These are phyloP conservation scores for Peronospora belbahrii DNA, from an alignment of 352 stramenopile genomes.

Conservation along the genomic window DNA sequence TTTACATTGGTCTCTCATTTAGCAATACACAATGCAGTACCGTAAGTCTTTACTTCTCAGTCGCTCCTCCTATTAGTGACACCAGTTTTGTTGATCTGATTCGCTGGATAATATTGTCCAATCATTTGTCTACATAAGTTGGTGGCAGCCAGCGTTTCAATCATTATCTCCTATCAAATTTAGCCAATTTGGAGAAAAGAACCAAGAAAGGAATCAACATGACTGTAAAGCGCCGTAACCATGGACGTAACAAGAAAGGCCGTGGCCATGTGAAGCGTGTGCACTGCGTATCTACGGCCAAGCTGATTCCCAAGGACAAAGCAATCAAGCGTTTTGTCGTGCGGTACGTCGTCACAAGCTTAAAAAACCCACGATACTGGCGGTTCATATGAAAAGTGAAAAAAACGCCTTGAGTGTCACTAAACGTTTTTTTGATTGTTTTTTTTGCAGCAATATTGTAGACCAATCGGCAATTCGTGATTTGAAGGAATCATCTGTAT, in stretches of 20 bases:
- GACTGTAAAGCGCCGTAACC: conserved; percentile 98
- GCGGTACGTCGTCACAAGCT: conserved; percentile 58
- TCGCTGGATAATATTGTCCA: conserved; percentile 27
- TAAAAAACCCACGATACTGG: too few relatives aligned
- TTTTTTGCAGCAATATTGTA: conserved; percentile 91
- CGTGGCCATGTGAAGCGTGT: conserved; percentile 98
- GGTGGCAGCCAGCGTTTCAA: conserved; percentile 40
- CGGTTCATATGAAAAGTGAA: too few relatives aligned
- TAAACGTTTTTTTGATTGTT: not conserved
- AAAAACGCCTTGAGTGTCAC: too few relatives aligned
- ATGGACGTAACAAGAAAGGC: conserved; percentile 99
- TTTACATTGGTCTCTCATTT: too few relatives aligned
- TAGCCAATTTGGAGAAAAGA: conserved; percentile 84
- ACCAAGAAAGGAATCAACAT: conserved; percentile 90
- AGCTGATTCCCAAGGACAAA: conserved; percentile 98
- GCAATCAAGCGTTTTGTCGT: conserved; percentile 90
- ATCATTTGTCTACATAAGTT: conserved; percentile 29
- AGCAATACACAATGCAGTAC: too few relatives aligned
- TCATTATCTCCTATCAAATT: conserved; percentile 6
- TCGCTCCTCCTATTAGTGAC: too few relatives aligned
- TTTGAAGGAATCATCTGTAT: conserved; percentile 97
- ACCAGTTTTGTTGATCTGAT: conserved; percentile 2
- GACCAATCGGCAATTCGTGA: conserved; percentile 98
- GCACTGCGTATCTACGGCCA: conserved; percentile 96
- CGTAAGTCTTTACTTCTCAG: too few relatives aligned